phyloP scores from a whole-genome alignment of 768 basidiomycete species.

The Mycena vitilis region DNA sequence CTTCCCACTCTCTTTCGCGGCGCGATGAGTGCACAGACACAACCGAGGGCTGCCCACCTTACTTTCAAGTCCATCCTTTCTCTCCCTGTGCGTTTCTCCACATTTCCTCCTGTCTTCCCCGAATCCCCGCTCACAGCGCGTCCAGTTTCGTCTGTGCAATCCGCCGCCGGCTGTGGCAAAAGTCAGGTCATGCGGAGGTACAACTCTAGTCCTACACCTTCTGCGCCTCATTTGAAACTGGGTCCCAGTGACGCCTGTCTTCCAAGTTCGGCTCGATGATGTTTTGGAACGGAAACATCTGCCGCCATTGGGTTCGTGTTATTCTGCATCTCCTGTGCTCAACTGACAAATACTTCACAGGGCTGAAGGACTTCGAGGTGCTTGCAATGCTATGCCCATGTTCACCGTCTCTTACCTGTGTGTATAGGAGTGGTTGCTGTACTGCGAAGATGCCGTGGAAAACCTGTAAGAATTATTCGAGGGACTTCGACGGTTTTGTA shows the following conservation, averaged over 20 bases:
- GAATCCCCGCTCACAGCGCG: constrained; percentile 12
- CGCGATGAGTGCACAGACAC: constrained; percentile 40
- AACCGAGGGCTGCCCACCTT: constrained; percentile 43
- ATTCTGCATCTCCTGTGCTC: constrained; percentile 10
- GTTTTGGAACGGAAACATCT: constrained; percentile 81
- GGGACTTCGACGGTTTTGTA: constrained; percentile 19
- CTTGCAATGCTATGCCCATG: neutral
- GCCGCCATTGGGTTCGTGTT: constrained; percentile 71
- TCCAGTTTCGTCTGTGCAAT: neutral
- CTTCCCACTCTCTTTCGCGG: constrained; percentile 1
- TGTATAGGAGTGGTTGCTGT: constrained; percentile 78
- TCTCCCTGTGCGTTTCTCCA: constrained; percentile 48
- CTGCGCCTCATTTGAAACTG: constrained; percentile 22
- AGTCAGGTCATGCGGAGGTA: constrained; percentile 63
- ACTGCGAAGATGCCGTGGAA: constrained; percentile 80
- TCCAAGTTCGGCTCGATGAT: constrained; percentile 78
- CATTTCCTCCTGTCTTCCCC: constrained; percentile 7
- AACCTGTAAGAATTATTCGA: constrained; percentile 64
- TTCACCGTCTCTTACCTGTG: neutral
- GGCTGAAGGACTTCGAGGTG: constrained; percentile 78
- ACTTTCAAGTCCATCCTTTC: constrained; percentile 48
- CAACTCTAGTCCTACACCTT: neutral
- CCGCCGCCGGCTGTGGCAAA: constrained; percentile 8
- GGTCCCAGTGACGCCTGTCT: constrained; percentile 68
- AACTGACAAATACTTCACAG: constrained; percentile 44